phyloP scores from a whole-genome alignment of 257 asterid genomes.

The Sherardia arvensis region DNA sequence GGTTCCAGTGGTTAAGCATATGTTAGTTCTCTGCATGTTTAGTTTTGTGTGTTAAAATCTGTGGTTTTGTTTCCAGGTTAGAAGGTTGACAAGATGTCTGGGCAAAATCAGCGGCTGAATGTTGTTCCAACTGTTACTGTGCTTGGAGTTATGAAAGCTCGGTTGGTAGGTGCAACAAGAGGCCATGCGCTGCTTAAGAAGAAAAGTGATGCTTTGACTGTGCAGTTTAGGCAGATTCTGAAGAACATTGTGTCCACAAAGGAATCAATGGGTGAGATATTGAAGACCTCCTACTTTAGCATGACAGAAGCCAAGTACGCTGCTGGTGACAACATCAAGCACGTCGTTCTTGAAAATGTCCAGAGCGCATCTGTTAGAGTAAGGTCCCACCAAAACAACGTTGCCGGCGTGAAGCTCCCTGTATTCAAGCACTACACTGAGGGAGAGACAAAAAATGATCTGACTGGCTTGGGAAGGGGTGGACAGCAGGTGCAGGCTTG shows the following conservation, averaged over 20 bases:
- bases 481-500: conserved; percentile 50
- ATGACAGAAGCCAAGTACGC: conserved; percentile 39
- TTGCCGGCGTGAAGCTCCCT: conserved; percentile 46
- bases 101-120: conserved; percentile 34
- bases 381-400: conserved; percentile 34
- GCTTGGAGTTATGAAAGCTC: conserved; percentile 45
- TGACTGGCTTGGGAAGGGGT: conserved; percentile 44
- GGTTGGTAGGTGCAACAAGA: conserved; percentile 43
- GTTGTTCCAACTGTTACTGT: conserved; percentile 43
- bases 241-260: conserved; percentile 35
- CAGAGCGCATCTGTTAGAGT: conserved; percentile 35
- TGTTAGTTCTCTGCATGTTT: no score
- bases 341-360: conserved; percentile 41
- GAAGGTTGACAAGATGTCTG: conserved; percentile 27
- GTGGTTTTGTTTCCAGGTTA: conserved; percentile 6
- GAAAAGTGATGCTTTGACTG: conserved; percentile 44
- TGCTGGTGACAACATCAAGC: conserved; percentile 43
- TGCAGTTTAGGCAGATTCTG: conserved; percentile 41
- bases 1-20: no score
- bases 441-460: conserved; percentile 40
- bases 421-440: conserved; percentile 34
- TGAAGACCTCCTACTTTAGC: conserved; percentile 33
- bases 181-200: conserved; percentile 46
- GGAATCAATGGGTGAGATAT: conserved; percentile 40
- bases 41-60: neutral